phyloP scores from a whole-genome alignment of 2,329 filamentous ascomycete genomes.

The Chalaropsis thielavioides region DNA sequence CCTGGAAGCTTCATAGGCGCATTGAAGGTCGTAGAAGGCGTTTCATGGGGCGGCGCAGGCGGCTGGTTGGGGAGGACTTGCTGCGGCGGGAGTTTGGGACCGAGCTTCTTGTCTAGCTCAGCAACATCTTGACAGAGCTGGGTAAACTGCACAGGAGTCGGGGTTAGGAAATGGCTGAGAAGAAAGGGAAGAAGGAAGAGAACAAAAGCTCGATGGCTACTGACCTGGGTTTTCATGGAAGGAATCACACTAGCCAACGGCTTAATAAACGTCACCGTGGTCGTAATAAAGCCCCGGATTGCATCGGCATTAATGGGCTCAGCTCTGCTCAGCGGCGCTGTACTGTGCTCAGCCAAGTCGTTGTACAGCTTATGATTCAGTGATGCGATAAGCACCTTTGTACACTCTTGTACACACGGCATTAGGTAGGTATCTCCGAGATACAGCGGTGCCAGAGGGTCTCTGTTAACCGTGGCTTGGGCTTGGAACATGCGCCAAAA shows the following conservation, averaged over 20 bases:
- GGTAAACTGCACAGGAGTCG: not conserved
- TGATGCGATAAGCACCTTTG: constrained; percentile 25
- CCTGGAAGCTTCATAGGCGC: constrained; percentile 1
- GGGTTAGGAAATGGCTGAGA: not conserved
- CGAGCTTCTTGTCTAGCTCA: constrained; percentile 7
- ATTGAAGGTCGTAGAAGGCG: not conserved
- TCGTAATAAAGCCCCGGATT: constrained; percentile 25
- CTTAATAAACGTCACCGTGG: constrained; percentile 25
- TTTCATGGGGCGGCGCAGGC: not conserved
- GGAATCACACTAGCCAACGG: constrained; percentile 23
- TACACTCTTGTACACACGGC: constrained; percentile 19
- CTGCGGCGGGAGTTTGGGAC: not conserved
- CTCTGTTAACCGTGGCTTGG: constrained; percentile 22
- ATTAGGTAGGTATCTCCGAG: constrained; percentile 18
- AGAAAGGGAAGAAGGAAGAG: not conserved
- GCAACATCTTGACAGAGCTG: constrained; percentile 8
- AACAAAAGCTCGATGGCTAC: not conserved
- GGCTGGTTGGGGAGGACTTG: not conserved
- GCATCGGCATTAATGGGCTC: constrained; percentile 24
- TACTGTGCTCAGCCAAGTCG: constrained; percentile 26
- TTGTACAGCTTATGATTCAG: constrained; percentile 26
- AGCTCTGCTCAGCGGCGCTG: constrained; percentile 26
- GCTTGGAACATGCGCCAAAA: constrained; percentile 27
- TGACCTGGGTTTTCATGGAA: constrained; percentile 18
- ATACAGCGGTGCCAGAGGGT: constrained; percentile 20